Evolutionary conservation across 148 eudicot species (phyloP).

Genomic region (Rhododendron ferrugineum): DNA sequence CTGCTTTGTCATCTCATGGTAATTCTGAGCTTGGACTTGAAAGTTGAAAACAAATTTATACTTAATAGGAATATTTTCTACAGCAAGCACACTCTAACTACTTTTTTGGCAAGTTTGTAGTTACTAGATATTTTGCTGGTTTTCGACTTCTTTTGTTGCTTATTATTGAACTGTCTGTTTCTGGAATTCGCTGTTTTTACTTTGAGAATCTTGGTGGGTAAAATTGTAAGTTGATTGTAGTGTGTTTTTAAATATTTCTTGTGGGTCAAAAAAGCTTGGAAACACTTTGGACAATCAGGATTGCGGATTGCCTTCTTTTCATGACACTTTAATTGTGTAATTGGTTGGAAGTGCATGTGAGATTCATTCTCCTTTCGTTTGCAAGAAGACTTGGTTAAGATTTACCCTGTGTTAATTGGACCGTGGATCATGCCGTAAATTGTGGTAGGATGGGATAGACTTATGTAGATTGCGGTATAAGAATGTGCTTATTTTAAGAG

Average conservation of each 20-base stretch:
- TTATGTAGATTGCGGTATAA: not conserved
- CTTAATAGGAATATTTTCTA: not conserved
- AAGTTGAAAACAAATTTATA: no score
- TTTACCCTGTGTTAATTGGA: not conserved
- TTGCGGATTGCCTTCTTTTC: not conserved
- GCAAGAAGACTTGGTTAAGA: not conserved
- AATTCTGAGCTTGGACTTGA: conserved; percentile 16
- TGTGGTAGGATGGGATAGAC: not conserved
- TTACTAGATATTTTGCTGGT: not conserved
- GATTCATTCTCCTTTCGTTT: not conserved
- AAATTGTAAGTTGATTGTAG: not conserved
- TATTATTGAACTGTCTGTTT: not conserved
- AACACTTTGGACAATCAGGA: not conserved
- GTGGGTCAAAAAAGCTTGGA: not conserved
- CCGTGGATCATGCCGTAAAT: not conserved
- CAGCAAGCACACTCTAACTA: not conserved
- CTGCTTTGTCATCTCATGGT: conserved; percentile 85
- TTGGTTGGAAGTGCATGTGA: not conserved
- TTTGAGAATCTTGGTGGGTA: not conserved
- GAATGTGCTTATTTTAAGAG: not conserved
- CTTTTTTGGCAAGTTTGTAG: not conserved
- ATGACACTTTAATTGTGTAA: not conserved
- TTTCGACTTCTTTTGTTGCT: not conserved
- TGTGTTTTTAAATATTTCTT: not conserved
- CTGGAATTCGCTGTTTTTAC: not conserved